Evolutionary conservation across 2,329 filamentous ascomycete species (phyloP), one percentile per base, ranked within the genome.

Genomic region (Botrytis byssoidea): DNA sequence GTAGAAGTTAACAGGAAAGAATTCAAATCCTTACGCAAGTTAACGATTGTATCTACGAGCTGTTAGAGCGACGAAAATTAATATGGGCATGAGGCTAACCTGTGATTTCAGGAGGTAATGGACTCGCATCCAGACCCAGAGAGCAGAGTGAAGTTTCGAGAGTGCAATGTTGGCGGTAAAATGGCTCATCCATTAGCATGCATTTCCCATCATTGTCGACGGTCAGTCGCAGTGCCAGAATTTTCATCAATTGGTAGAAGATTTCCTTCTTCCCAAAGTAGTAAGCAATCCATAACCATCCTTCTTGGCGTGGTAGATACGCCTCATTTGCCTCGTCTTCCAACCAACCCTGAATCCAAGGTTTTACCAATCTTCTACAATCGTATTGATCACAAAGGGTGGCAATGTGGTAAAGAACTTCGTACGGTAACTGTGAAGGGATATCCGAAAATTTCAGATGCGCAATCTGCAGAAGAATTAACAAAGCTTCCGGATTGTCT

Each of bases 81-180:
- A 63, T 29, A n/a, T n/a, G 16, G 3, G 35, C 5, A 5, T 40
- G 0, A 9, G 12, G 25, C 14, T 18, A 4, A 40, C 60, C 60
- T 9, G 12, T 16, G 25, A 42, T 42, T 8, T 1, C 25, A 42
- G 0, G 37, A 25, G 60, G 35, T 18, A 42, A 63, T 29, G 42
- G 63, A 65, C 9, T 16, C 9, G 1, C 42, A 48, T 25, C 42
- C n/a, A 25, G 4, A 12, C 4, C 20, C 6, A 65, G 7, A 1
- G 63, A 1, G 22, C 35, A 46, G 10, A 7, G 22, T 16, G 46
- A 9, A 6, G 4, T 4, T 0, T 7, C 0, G 1, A 9, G 3
- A 1, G 25, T 6, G n/a, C 20, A 0, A 20, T 12, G 0, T 44
- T 7, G 0, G 6, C 5, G 0, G 1, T 14, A 3, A 8, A 7